These are phyloP conservation scores for Fraxinus latifolia DNA, from an alignment of 305 asterid genomes.

Conservation along the genomic window DNA sequence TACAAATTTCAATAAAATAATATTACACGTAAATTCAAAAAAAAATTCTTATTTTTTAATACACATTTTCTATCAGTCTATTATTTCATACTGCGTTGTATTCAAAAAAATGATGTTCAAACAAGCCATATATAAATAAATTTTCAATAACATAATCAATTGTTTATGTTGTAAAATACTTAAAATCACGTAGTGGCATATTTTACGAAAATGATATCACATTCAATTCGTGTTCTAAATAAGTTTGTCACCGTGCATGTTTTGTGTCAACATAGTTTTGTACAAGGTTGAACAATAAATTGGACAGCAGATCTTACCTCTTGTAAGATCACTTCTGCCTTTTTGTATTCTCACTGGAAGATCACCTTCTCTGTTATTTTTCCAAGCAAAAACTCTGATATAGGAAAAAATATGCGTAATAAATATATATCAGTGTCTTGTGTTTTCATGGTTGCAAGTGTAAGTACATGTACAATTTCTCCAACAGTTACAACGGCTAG, in stretches of 20 bases:
- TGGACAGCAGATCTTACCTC: background rate
- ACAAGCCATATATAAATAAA: background rate
- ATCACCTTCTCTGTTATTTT: background rate
- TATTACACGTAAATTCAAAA: background rate
- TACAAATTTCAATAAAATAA: no score
- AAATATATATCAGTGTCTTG: no score
- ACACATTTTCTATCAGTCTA: background rate
- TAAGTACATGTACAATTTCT: no score
- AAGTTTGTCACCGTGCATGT: background rate
- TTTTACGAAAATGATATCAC: background rate
- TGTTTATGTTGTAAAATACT: background rate
- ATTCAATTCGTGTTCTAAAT: background rate
- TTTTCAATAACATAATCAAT: background rate
- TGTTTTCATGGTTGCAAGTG: no score
- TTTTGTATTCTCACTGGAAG: background rate
- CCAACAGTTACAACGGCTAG: no score
- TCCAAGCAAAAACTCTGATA: background rate
- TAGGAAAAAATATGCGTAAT: background rate
- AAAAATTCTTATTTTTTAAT: no score
- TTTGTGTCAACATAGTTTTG: background rate
- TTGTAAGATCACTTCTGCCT: no score
- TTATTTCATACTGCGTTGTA: background rate
- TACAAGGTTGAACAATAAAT: background rate
- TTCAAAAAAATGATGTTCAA: background rate
- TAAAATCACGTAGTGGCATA: background rate